Percentiles rank a stretch among this genome's conserved stretches.
These are phyloP conservation scores for Trypanosoma avium DNA, from an alignment of 208 protist species.

Conservation along the genomic window DNA sequence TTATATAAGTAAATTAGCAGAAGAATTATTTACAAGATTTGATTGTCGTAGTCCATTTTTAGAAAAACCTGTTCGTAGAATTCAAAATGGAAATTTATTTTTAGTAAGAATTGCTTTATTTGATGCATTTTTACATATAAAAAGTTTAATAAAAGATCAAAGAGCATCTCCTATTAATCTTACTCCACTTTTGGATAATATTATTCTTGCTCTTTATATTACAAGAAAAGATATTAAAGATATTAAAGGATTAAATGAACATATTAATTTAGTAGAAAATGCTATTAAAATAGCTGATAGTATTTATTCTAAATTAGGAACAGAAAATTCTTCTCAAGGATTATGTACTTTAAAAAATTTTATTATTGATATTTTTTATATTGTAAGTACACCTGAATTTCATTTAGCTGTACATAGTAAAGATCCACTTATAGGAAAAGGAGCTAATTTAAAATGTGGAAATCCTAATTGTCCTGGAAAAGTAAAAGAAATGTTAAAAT, in stretches of 20 bases:
- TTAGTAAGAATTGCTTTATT: conserved; percentile 63
- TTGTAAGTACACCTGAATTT: conserved; percentile 52
- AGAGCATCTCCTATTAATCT: conserved; percentile 19
- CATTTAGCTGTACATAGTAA: conserved; percentile 74
- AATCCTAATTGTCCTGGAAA: conserved; percentile 57
- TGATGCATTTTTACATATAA: conserved; percentile 43
- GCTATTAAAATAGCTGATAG: conserved; percentile 42
- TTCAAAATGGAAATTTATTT: conserved; percentile 77
- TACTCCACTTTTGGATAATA: conserved; percentile 35
- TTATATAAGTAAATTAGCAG: conserved; percentile 40
- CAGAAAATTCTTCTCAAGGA: conserved; percentile 39
- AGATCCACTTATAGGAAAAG: conserved; percentile 60
- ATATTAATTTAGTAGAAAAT: conserved; percentile 45
- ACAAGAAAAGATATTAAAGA: conserved; percentile 56
- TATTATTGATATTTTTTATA: conserved; percentile 43
- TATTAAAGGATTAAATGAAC: conserved; percentile 42
- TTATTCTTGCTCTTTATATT: conserved; percentile 52
- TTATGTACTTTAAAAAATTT: conserved; percentile 52
- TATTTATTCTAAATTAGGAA: conserved; percentile 37
- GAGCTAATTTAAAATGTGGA: conserved; percentile 56
- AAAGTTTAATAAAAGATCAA: conserved; percentile 31
- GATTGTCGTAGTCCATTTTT: conserved; percentile 56
- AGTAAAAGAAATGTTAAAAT: conserved; percentile 71
- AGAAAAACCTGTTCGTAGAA: conserved; percentile 46
- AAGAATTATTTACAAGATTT: conserved; percentile 52